Evolutionary conservation across 192 early-diverging fungal species (phyloP), one percentile per base, ranked within the genome.

Genomic region (Powellomyces hirtus): DNA sequence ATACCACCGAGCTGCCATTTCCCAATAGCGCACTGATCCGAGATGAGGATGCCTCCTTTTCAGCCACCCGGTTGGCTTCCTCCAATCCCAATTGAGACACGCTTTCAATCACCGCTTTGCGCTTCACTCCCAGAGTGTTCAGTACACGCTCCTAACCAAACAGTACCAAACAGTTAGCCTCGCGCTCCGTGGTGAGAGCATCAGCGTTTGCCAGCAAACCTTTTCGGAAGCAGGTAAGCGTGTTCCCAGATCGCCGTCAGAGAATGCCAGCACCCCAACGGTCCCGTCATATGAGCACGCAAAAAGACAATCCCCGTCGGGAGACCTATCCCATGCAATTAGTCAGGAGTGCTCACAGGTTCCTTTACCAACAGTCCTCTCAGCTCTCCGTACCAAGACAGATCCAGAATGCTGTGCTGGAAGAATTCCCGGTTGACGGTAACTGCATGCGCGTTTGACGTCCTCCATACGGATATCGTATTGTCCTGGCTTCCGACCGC

Each of bases 221-320:
- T 89, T 86, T 35, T 92, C 91, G 40, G 87, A 86, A 0, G 75
- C 67, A 1, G 86, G 59, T 0, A 91, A 74, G 33, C 88, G 84
- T 5, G 71, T 69, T 4, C 91, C 90, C 16, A 98, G 74, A 71
- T 92, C 91, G 13, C 76, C 81, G 24, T 78, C 72, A 10, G 73
- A 79, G 62, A 96, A 92, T 45, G 84, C 81, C 2, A 96, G 53
- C n/a, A 89, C 74, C 0, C 86, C 89, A 3, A 94, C 85, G 0
- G 91, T 88, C 6, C 96, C 96, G 77, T 97, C 94, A 68, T 95
- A 90, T 8, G 95, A 97, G 66, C 92, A 94, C 4, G 92, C 92
- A 42, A 89, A 87, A 37, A 97, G 72, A n/a, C 71, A 77, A 38
- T 81, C 65, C 18, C 93, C 88, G 73, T 91, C 85, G 0, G 91